Base-by-base conservation (phyloP, 169 alveolate species). In the Cryptosporidium sp. region DNA sequence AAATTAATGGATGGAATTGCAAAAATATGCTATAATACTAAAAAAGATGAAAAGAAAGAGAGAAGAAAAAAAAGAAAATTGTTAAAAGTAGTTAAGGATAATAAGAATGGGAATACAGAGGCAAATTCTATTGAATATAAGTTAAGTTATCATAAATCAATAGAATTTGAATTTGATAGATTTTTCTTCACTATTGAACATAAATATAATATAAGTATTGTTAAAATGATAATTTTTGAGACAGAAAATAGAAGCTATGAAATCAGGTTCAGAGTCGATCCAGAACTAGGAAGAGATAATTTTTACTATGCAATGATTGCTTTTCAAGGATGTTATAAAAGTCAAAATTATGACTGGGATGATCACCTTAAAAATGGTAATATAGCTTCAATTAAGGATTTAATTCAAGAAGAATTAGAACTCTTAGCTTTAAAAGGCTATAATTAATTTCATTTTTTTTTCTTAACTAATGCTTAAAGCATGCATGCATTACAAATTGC, bases 281-380 rank as follows among this genome's bases (percentile, higher is more conserved):
- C 89, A 33, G 75, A 80, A 44, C 12, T 80, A 10, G 89, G 89
- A 80, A 80, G 89, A 39, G 89, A 80, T 48, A 31, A 42, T 5
- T 65, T 80, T 23, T 80, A 80, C 45, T 80, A 80, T 39, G 33
- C 89, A 18, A 45, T 80, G 48, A 60, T 80, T 60, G 75, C 80
- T 29, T 80, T 80, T 44, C 89, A 80, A 65, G 60, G 52, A 10
- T 60, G 80, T 45, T 80, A 80, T 39, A 61, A 65, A 42, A 48
- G 21, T 18, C 89, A 80, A 48, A 51, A 61, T 21, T 80, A 62
- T 39, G 48, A 14, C 26, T 80, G 89, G 89, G 75, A 80, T 35
- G 69, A 62, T 44, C 33, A 60, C 29, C 52, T 80, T 2, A 62
- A 80, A 42, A 80, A 42, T 10, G 89, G 89, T 10, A 51, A 80